Evolutionary conservation across 1,284 basidiomycete species (phyloP).

Genomic region (Apiotrichum veenhuisii): DNA sequence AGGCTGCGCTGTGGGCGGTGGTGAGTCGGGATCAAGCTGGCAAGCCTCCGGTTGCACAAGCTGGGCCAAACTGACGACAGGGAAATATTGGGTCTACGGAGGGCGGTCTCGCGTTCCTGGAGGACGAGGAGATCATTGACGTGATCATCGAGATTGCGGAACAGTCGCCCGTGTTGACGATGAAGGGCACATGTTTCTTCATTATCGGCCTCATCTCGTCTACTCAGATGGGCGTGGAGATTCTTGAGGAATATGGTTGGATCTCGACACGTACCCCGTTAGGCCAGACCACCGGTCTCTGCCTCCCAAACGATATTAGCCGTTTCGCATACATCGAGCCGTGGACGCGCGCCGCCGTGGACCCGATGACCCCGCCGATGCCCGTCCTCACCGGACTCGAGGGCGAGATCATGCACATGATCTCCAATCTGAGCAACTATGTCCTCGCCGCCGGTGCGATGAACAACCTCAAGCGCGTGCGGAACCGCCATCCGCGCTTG

Average conservation of each 20-base stretch:
- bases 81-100: conserved; percentile 90
- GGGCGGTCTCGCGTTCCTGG: conserved; percentile 87
- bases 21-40: conserved; percentile 58
- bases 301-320: conserved; percentile 76
- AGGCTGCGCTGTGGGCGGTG: conserved; percentile 94
- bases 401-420: conserved; percentile 79
- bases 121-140: conserved; percentile 89
- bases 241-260: conserved; percentile 89
- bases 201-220: conserved; percentile 79
- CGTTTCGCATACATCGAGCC: conserved; percentile 76
- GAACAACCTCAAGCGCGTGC: conserved; percentile 75
- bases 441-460: conserved; percentile 93
- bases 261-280: conserved; percentile 81
- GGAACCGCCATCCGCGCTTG: conserved; percentile 61
- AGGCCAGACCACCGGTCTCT: conserved; percentile 83
- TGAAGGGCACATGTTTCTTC: conserved; percentile 95
- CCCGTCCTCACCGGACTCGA: conserved; percentile 69
- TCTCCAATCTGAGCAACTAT: conserved; percentile 92
- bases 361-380: conserved; percentile 52
- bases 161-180: conserved; percentile 79
- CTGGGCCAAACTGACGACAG: conserved; percentile 50
- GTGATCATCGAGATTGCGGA: conserved; percentile 87
- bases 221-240: conserved; percentile 69
- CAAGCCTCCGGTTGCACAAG: not conserved
- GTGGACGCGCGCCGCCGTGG: conserved; percentile 57